Evolutionary conservation across 2,329 filamentous ascomycete genomes (phyloP).

Genomic region (Ramichloridium luteum): DNA sequence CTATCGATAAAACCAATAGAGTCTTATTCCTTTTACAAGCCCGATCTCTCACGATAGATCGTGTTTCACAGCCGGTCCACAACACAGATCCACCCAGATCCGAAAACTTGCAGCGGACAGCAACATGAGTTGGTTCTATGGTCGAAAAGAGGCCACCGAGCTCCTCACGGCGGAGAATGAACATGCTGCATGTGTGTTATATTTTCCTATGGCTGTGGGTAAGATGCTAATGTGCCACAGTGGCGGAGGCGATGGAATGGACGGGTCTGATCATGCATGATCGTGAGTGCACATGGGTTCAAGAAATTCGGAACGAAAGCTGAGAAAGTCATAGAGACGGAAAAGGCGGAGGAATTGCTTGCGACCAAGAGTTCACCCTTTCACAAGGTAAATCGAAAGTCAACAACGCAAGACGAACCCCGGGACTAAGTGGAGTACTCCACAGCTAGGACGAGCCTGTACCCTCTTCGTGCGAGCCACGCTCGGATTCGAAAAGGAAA

Average conservation of each 20-base stretch:
- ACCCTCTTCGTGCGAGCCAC: slow-evolving; percentile 76
- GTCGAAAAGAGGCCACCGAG: not conserved
- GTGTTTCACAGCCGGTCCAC: no score
- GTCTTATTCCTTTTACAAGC: no score
- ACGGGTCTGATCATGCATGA: slow-evolving; percentile 28
- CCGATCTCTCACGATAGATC: no score
- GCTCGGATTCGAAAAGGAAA: slow-evolving; percentile 79
- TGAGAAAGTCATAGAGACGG: slow-evolving; percentile 49
- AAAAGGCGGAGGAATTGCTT: slow-evolving; percentile 63
- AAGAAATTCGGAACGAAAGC: no score
- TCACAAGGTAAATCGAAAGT: slow-evolving; percentile 46
- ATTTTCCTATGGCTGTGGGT: not conserved
- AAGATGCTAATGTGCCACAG: slow-evolving; percentile 19
- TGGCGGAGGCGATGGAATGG: slow-evolving; percentile 33
- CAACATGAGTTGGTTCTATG: not conserved
- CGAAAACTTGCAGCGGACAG: no score
- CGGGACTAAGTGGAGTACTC: slow-evolving; percentile 4
- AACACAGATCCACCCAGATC: no score
- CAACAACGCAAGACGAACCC: not conserved
- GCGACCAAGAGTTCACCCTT: slow-evolving; percentile 69
- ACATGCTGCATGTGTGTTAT: not conserved
- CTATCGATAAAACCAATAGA: no score
- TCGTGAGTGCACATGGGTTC: slow-evolving; percentile 23
- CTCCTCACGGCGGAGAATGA: not conserved
- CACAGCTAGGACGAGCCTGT: slow-evolving; percentile 63